Evolutionary conservation across 2,329 filamentous ascomycete genomes (phyloP).

Genomic region (Xylariaceae sp.): DNA sequence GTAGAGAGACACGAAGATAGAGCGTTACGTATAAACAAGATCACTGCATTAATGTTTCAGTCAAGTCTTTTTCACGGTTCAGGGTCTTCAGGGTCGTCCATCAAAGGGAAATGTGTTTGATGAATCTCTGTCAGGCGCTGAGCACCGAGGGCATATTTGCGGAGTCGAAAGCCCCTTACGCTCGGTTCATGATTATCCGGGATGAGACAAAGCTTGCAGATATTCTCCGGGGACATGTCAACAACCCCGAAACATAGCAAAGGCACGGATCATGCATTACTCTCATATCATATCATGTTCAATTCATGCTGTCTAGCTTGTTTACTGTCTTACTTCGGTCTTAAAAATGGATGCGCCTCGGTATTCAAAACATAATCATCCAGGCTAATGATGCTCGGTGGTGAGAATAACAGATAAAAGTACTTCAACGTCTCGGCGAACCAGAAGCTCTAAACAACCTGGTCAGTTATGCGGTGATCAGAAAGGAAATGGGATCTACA

Average conservation of each 20-base stretch:
- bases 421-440: conserved; percentile 57
- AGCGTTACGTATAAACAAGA: neutral
- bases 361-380: conserved; percentile 54
- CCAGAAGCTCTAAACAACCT: conserved; percentile 52
- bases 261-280: neutral
- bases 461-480: conserved; percentile 1
- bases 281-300: neutral
- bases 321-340: conserved; percentile 7
- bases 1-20: neutral
- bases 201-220: too few relatives aligned
- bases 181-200: too few relatives aligned
- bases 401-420: conserved; percentile 41
- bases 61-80: too few relatives aligned
- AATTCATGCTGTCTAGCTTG: neutral
- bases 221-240: too few relatives aligned
- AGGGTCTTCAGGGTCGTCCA: too few relatives aligned
- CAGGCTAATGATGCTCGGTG: conserved; percentile 50
- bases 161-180: conserved; percentile 24
- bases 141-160: conserved; percentile 46
- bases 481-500: neutral
- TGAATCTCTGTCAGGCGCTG: conserved; percentile 47
- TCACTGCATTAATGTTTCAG: neutral
- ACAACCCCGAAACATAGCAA: too few relatives aligned
- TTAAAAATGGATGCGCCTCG: conserved; percentile 35
- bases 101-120: neutral